phyloP scores from a whole-genome alignment of 176 grass and related monocot genomes.

The Oryza brachyantha region DNA sequence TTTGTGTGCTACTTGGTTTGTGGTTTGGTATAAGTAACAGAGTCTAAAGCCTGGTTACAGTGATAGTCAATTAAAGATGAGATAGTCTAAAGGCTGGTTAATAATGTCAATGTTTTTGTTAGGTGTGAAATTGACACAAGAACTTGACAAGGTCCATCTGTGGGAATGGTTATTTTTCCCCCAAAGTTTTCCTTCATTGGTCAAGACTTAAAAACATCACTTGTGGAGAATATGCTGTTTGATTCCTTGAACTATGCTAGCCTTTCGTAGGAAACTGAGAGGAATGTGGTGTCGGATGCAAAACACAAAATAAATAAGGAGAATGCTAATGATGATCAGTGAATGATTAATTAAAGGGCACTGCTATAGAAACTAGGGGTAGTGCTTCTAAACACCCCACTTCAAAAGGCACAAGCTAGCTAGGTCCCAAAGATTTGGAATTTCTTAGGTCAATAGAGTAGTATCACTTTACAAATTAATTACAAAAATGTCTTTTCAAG shows the following conservation, averaged over 20 bases:
- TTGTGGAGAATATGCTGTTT: slow-evolving; percentile 17
- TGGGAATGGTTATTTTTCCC: slow-evolving; percentile 7
- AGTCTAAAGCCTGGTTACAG: too few species aligned
- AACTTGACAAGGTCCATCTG: not conserved
- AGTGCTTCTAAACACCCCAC: not conserved
- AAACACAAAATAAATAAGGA: not conserved
- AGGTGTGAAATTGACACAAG: slow-evolving; percentile 22
- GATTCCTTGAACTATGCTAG: not conserved
- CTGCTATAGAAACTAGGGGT: not conserved
- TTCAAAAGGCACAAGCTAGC: not conserved
- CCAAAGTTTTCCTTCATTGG: not conserved
- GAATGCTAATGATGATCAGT: not conserved
- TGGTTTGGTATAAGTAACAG: not conserved
- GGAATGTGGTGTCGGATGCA: not conserved
- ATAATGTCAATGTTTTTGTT: slow-evolving; percentile 1
- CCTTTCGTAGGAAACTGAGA: not conserved
- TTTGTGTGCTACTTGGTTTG: not conserved
- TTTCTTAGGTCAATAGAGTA: not conserved
- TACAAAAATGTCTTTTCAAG: not conserved
- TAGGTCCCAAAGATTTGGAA: not conserved
- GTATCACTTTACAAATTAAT: not conserved
- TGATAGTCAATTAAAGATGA: not conserved
- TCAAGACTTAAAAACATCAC: slow-evolving; percentile 1
- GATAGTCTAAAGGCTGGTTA: not conserved
- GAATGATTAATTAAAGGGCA: not conserved